Base-by-base conservation (phyloP, 164 flowering plant species). In the Chloranthus sessilifolius region DNA sequence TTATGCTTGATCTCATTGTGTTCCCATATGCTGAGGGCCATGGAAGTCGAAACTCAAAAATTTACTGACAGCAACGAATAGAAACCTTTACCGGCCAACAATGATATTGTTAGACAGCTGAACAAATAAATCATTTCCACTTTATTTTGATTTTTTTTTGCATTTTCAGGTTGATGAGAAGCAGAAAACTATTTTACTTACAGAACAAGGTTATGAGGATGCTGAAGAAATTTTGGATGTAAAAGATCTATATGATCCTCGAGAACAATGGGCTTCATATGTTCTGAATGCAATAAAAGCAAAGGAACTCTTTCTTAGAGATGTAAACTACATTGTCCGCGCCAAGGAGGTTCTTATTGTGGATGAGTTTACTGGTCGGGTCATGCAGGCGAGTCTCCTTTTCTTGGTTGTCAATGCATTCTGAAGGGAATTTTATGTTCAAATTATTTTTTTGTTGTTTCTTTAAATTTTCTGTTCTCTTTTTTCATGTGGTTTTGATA, bases 201-300 rank as follows among this genome's bases (percentile, higher is more conserved):
- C 94, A 34, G 99, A 92, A 63, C 99, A 92, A 65, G 99, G 99
- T 59, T 92, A 92, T 65, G 96, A 85, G 63, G 99, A 92, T 69
- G 81, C 99, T 57, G 99, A 92, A 59, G 95, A 88, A 71, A 92
- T 88, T 64, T 67, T 92, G 63, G 73, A 60, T 60, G 89, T 84
- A 31, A 85, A 88, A 64, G 99, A 92, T 74, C 69, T 92, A 29
- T 92, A 92, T 69, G 99, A 92, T 78, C 99, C 96, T 20, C 80
- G 99, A 58, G 96, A 86, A 58, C 99, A 88, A 55, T 92, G 99
- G 99, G 99, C 99, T 43, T 81, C 83, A 30, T 88, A 66, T 69
- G 53, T 92, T 56, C 53, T 92, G 63, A 92, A 88, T 82, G 96
- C 95, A 23, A 77, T 92, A 59, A 92, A 88, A 66, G 95, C 95